Evolutionary conservation across 1,284 basidiomycete species (phyloP).

Genomic region (Moniliophthora roreri): DNA sequence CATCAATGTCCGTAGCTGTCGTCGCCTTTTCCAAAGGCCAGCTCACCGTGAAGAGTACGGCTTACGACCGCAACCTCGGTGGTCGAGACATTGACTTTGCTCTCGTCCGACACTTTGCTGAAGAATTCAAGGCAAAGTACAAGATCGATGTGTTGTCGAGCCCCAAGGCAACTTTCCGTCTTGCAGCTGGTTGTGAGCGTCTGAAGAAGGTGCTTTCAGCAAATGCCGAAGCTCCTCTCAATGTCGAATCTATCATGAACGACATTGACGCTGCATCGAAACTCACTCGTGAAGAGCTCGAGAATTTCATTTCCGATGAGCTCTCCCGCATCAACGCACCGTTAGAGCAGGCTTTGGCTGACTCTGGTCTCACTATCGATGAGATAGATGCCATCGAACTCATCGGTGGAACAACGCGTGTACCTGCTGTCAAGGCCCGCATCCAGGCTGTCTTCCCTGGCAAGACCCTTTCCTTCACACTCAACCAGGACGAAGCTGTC

Average conservation of each 20-base stretch:
- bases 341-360: constrained; percentile 89
- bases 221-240: constrained; percentile 83
- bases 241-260: constrained; percentile 92
- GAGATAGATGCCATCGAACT: constrained; percentile 89
- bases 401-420: constrained; percentile 94
- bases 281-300: constrained; percentile 88
- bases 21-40: constrained; percentile 93
- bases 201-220: constrained; percentile 70
- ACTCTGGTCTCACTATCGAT: constrained; percentile 89
- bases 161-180: constrained; percentile 91
- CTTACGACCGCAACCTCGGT: constrained; percentile 89
- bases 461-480: constrained; percentile 80
- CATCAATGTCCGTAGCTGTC: constrained; percentile 80
- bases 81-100: constrained; percentile 93
- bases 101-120: constrained; percentile 83
- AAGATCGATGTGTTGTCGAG: constrained; percentile 90
- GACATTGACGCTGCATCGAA: constrained; percentile 94
- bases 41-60: constrained; percentile 80
- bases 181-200: constrained; percentile 86
- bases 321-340: constrained; percentile 92
- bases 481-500: constrained; percentile 95
- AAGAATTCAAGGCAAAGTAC: constrained; percentile 92
- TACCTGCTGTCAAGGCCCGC: constrained; percentile 92
- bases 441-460: constrained; percentile 86
- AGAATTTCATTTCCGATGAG: constrained; percentile 86